Conservation (phyloP, 2,329 filamentous ascomycete genomes). For the Bipolaris cookei region DNA sequence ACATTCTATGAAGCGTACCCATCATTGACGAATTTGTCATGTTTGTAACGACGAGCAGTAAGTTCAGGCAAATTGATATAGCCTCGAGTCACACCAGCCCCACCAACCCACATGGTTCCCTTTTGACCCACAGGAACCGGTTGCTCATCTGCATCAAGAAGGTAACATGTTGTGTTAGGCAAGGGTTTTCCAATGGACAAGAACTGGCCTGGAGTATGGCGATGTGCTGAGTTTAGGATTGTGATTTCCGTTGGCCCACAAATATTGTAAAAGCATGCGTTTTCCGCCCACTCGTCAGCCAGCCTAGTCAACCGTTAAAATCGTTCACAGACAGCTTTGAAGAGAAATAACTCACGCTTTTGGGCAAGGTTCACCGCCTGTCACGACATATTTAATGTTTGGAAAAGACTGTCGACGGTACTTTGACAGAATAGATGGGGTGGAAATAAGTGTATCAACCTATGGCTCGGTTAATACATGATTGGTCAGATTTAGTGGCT, state of each 20-base stretch:
- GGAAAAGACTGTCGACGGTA: constrained; percentile 57
- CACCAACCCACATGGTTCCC: constrained; percentile 65
- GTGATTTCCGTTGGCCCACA: constrained; percentile 67
- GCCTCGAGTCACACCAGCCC: constrained; percentile 61
- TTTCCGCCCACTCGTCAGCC: constrained; percentile 63
- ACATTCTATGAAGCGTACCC: constrained; percentile 50
- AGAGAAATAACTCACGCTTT: constrained; percentile 47
- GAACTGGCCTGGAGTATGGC: constrained; percentile 54
- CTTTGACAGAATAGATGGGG: constrained; percentile 63
- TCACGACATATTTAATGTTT: constrained; percentile 60
- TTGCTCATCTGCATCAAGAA: constrained; percentile 57
- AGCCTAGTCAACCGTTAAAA: constrained; percentile 42
- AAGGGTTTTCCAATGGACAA: constrained; percentile 63
- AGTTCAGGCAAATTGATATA: constrained; percentile 62
- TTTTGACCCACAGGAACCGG: constrained; percentile 57
- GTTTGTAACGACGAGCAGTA: constrained; percentile 58
- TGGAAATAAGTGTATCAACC: constrained; percentile 63
- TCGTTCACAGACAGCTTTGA: background rate
- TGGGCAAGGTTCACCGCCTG: constrained; percentile 61
- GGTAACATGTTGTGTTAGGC: constrained; percentile 63
- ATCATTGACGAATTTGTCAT: constrained; percentile 59
- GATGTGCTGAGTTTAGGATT: constrained; percentile 64
- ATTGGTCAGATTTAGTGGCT: background rate
- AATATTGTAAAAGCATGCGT: constrained; percentile 56
- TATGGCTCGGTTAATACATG: constrained; percentile 25